phyloP scores from a whole-genome alignment of 148 eudicot species.

The Fallopia convolvulus region DNA sequence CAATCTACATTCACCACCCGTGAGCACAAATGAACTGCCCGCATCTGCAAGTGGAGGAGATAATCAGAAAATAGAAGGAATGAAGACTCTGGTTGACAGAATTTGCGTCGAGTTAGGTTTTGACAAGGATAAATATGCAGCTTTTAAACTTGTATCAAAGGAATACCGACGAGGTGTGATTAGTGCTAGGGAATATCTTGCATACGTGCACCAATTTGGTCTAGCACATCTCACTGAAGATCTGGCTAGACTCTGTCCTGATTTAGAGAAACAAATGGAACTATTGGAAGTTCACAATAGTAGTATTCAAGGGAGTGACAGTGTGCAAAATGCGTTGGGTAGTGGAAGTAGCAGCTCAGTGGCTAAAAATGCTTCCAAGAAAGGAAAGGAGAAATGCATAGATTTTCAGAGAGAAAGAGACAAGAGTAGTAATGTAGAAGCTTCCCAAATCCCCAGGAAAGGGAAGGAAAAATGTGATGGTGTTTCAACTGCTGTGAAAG shows the following conservation, averaged over 20 bases:
- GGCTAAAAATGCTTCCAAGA: constrained; percentile 28
- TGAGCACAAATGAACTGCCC: constrained; percentile 18
- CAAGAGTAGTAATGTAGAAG: not conserved
- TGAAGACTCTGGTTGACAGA: constrained; percentile 52
- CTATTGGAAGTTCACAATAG: constrained; percentile 44
- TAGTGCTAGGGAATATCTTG: constrained; percentile 52
- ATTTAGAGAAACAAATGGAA: constrained; percentile 51
- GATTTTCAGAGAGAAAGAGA: constrained; percentile 11
- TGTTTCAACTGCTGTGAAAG: not conserved
- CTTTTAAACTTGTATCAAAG: constrained; percentile 60
- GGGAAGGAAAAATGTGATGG: not conserved
- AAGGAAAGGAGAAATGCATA: constrained; percentile 50
- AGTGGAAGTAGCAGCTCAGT: constrained; percentile 16
- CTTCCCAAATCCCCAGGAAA: not conserved
- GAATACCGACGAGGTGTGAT: constrained; percentile 65
- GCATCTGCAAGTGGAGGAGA: not conserved
- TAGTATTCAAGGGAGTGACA: constrained; percentile 18
- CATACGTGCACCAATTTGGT: constrained; percentile 64
- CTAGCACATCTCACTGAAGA: constrained; percentile 69
- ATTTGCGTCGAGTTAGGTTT: constrained; percentile 51
- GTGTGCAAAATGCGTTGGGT: constrained; percentile 15
- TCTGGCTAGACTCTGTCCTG: constrained; percentile 73
- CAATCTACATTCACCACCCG: constrained; percentile 44
- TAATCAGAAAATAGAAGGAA: constrained; percentile 24
- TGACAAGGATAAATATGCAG: constrained; percentile 52